Evolutionary conservation across 495 filamentous ascomycete species (phyloP).

Genomic region (Chaetomidium leptoderma): DNA sequence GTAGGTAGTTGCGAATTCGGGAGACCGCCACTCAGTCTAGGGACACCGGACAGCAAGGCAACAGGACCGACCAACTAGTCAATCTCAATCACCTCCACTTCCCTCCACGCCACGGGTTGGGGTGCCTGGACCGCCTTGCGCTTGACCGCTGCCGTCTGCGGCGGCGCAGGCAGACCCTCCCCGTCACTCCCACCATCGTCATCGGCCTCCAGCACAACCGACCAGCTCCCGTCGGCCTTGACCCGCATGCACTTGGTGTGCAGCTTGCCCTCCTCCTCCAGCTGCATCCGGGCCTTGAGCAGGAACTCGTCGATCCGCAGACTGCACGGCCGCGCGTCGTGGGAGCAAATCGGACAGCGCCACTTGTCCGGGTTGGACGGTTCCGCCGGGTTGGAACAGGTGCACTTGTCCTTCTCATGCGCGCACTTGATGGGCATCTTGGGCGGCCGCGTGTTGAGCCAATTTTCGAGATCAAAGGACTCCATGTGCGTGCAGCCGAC

Average conservation of each 20-base stretch:
- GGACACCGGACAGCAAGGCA: neutral
- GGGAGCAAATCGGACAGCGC: constrained; percentile 72
- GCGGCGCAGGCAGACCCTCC: constrained; percentile 6
- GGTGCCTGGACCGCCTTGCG: neutral
- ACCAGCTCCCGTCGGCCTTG: constrained; percentile 57
- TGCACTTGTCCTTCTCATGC: constrained; percentile 23
- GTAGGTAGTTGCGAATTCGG: neutral
- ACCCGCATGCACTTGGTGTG: constrained; percentile 57
- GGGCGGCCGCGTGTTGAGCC: constrained; percentile 57
- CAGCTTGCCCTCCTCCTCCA: constrained; percentile 42
- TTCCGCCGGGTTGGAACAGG: constrained; percentile 32
- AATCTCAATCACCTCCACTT: constrained; percentile 15
- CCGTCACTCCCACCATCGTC: constrained; percentile 28
- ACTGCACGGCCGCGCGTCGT: constrained; percentile 67
- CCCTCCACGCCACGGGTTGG: neutral
- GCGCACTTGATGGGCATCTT: constrained; percentile 40
- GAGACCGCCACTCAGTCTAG: neutral
- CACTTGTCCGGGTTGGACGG: constrained; percentile 67
- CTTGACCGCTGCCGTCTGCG: neutral
- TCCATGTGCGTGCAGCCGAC: constrained; percentile 60
- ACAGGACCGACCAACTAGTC: neutral
- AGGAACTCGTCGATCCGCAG: constrained; percentile 71
- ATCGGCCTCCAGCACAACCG: constrained; percentile 31
- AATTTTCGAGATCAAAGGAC: constrained; percentile 85
- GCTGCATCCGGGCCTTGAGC: constrained; percentile 48